phyloP scores from a whole-genome alignment of 805 yeast species.

The Candida taoyuanica region DNA sequence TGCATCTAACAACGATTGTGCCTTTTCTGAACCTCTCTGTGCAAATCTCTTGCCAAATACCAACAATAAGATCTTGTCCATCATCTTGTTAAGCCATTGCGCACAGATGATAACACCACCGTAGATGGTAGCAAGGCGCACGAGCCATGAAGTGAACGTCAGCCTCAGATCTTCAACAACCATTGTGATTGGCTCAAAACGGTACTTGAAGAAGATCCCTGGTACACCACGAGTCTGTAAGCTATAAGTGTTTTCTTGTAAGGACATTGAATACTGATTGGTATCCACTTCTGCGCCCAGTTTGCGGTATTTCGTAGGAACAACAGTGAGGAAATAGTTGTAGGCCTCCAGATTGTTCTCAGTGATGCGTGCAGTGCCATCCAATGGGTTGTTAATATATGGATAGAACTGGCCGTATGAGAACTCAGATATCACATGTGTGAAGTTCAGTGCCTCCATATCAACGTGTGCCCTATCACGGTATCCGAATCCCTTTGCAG shows the following conservation, averaged over 20 bases:
- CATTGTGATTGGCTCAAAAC: slow-evolving; percentile 82
- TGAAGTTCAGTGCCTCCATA: slow-evolving; percentile 57
- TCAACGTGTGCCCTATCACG: slow-evolving; percentile 40
- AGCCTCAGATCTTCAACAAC: slow-evolving; percentile 66
- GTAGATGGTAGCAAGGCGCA: slow-evolving; percentile 71
- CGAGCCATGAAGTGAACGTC: slow-evolving; percentile 71
- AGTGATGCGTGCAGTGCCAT: slow-evolving; percentile 59
- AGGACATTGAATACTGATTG: slow-evolving; percentile 76
- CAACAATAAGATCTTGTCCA: slow-evolving; percentile 49
- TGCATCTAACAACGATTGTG: slow-evolving; percentile 17
- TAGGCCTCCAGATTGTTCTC: slow-evolving; percentile 44
- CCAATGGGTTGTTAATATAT: slow-evolving; percentile 81
- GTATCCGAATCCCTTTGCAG: slow-evolving; percentile 70
- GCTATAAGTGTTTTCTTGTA: slow-evolving; percentile 34
- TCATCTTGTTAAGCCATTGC: slow-evolving; percentile 55
- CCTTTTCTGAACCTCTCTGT: slow-evolving; percentile 24
- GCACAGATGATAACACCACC: slow-evolving; percentile 77
- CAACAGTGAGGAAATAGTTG: slow-evolving; percentile 70
- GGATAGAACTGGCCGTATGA: slow-evolving; percentile 93
- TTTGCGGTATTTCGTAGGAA: slow-evolving; percentile 73
- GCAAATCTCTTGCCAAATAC: slow-evolving; percentile 53
- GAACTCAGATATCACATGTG: slow-evolving; percentile 81
- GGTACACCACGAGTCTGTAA: slow-evolving; percentile 40
- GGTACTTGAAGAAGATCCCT: slow-evolving; percentile 79
- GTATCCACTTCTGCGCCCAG: slow-evolving; percentile 74